These are phyloP conservation scores for Cnidoscolus chayamansa DNA, from an alignment of 441 rosid species.

Conservation along the genomic window DNA sequence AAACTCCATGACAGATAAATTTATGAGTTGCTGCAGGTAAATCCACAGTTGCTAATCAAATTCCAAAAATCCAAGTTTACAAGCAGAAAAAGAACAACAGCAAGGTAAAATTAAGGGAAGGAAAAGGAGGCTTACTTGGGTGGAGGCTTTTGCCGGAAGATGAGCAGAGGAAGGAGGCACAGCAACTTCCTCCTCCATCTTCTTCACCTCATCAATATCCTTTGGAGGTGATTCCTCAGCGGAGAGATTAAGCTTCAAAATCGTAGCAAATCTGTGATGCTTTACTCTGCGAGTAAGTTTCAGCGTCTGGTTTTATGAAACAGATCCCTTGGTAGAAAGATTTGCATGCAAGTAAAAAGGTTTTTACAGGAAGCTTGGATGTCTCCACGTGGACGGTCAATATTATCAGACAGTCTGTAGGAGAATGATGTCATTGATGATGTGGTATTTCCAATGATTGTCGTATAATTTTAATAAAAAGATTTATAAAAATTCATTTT, in stretches of 20 bases:
- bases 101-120: not conserved
- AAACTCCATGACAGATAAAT: not conserved
- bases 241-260: slow-evolving; percentile 79
- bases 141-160: slow-evolving; percentile 54
- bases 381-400: slow-evolving; percentile 40
- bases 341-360: no score
- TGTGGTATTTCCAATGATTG: slow-evolving; percentile 35
- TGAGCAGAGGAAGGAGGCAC: slow-evolving; percentile 30
- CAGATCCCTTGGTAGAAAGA: no score
- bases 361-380: slow-evolving; percentile 24
- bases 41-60: no score
- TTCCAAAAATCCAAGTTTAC: no score
- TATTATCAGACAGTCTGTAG: slow-evolving; percentile 34
- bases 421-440: slow-evolving; percentile 56
- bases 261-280: slow-evolving; percentile 36
- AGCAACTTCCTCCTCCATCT: slow-evolving; percentile 46
- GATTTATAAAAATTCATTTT: no score
- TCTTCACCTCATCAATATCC: slow-evolving; percentile 21
- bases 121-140: slow-evolving; percentile 52
- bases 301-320: not conserved
- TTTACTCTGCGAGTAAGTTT: not conserved
- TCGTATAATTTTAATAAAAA: slow-evolving; percentile 1
- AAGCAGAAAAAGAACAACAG: not conserved
- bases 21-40: no score
- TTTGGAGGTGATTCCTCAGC: slow-evolving; percentile 25